A percentile compares a stretch with the other conserved stretches of the same genome.
Conservation (phyloP, 2,329 filamentous ascomycete species). For the Phymatotrichopsis omnivora region DNA sequence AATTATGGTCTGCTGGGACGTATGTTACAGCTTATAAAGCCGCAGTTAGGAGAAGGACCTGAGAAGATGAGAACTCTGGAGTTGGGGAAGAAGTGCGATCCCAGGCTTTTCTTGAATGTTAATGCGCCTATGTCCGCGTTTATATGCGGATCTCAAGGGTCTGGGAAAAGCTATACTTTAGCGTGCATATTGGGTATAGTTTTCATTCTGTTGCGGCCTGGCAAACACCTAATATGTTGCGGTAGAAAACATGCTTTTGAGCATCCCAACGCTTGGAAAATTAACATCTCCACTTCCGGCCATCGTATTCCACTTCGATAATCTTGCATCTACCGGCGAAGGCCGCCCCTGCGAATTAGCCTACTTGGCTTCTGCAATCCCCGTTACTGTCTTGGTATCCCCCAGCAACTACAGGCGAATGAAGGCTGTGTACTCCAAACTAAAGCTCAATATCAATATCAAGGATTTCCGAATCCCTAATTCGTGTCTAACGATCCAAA, state of each 20-base stretch:
- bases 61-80: constrained; percentile 2
- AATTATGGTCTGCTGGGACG: constrained; percentile 18
- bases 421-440: constrained; percentile 17
- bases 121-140: constrained; percentile 49
- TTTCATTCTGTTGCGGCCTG: background rate
- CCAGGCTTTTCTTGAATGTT: constrained; percentile 43
- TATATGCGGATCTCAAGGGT: constrained; percentile 54
- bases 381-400: constrained; percentile 44
- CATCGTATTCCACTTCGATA: constrained; percentile 48
- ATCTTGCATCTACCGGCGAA: constrained; percentile 37
- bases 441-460: constrained; percentile 39
- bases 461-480: constrained; percentile 41
- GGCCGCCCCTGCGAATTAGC: constrained; percentile 44
- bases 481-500: constrained; percentile 42
- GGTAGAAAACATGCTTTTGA: constrained; percentile 37
- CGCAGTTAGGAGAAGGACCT: background rate
- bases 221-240: constrained; percentile 12
- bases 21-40: constrained; percentile 11
- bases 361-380: constrained; percentile 40
- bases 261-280: constrained; percentile 35
- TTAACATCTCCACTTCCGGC: constrained; percentile 43
- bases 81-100: constrained; percentile 11
- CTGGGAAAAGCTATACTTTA: constrained; percentile 52
- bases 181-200: constrained; percentile 44
- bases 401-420: constrained; percentile 42